Percentiles rank a stretch among this genome's conserved stretches.
phyloP scores from a whole-genome alignment of 176 grass and related monocot species.

The Carex parvula region DNA sequence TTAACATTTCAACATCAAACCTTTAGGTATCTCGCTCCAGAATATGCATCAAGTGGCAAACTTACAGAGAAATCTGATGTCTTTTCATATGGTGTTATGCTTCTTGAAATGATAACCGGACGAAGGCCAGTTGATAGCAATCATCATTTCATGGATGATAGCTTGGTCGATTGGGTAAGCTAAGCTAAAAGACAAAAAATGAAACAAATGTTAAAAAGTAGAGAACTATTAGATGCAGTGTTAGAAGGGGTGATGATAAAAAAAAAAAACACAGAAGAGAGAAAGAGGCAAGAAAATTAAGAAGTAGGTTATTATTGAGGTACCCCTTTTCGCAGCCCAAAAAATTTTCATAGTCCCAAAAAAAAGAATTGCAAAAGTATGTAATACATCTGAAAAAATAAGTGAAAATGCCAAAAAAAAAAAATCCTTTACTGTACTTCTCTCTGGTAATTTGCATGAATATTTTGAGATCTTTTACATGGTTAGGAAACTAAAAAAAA shows the following conservation, averaged over 20 bases:
- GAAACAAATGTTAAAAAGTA: too few species aligned
- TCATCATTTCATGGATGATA: conserved; percentile 42
- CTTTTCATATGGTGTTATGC: conserved; percentile 66
- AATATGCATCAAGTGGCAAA: conserved; percentile 71
- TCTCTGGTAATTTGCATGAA: not conserved
- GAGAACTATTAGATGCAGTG: too few species aligned
- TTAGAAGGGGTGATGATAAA: not conserved
- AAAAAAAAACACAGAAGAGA: not conserved
- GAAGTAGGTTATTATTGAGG: not conserved
- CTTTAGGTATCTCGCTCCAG: conserved; percentile 56
- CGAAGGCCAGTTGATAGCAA: conserved; percentile 41
- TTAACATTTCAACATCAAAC: not conserved
- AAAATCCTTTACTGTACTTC: not conserved
- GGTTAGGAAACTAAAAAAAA: not conserved
- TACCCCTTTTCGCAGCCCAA: not conserved
- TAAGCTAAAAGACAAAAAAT: not conserved
- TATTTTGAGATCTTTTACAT: not conserved
- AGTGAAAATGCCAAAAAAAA: not conserved
- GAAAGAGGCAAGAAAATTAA: not conserved
- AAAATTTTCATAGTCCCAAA: not conserved
- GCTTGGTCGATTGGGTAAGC: conserved; percentile 61
- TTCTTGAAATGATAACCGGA: conserved; percentile 63
- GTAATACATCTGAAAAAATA: not conserved
- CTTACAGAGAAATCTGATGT: conserved; percentile 74
- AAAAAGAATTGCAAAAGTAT: not conserved